A percentile compares a stretch with the other conserved stretches of the same genome.
phyloP scores from a whole-genome alignment of 768 basidiomycete species.

The Trametopsis cervina region DNA sequence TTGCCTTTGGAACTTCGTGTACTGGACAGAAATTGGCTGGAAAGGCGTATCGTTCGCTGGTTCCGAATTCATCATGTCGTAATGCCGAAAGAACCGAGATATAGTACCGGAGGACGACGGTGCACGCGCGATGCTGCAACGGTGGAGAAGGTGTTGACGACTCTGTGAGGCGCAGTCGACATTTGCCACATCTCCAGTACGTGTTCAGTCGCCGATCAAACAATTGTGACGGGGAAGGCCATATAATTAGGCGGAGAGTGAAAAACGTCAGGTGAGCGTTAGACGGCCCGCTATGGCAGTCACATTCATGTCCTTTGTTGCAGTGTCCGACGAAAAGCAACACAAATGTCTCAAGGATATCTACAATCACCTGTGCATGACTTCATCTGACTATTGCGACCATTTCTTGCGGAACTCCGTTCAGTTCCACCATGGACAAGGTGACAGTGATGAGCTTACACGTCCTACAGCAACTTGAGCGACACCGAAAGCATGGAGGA shows the following conservation, averaged over 20 bases:
- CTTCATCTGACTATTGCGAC: too few relatives aligned
- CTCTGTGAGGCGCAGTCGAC: conserved; percentile 1
- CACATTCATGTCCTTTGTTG: neutral
- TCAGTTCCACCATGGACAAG: conserved; percentile 15
- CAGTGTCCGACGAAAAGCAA: neutral
- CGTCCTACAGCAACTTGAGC: conserved; percentile 29
- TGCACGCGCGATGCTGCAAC: neutral
- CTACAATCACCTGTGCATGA: too few relatives aligned
- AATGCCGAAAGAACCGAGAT: neutral
- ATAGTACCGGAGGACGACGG: conserved; percentile 1
- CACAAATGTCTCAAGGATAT: too few relatives aligned
- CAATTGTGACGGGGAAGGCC: neutral
- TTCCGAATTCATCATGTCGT: conserved; percentile 21
- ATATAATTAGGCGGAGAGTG: conserved; percentile 2
- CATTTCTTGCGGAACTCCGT: neutral
- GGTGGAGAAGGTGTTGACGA: neutral
- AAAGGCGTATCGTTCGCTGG: conserved; percentile 19
- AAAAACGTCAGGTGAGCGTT: neutral
- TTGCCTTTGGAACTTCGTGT: conserved; percentile 55
- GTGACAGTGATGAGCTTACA: conserved; percentile 34
- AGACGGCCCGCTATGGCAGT: neutral
- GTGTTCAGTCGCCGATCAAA: neutral
- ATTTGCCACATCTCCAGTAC: neutral
- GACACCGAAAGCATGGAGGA: conserved; percentile 22
- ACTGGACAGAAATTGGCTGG: conserved; percentile 25